Evolutionary conservation across 169 alveolate species (phyloP), one percentile per base, ranked within the genome.

Genomic region (Plasmodium ovale): DNA sequence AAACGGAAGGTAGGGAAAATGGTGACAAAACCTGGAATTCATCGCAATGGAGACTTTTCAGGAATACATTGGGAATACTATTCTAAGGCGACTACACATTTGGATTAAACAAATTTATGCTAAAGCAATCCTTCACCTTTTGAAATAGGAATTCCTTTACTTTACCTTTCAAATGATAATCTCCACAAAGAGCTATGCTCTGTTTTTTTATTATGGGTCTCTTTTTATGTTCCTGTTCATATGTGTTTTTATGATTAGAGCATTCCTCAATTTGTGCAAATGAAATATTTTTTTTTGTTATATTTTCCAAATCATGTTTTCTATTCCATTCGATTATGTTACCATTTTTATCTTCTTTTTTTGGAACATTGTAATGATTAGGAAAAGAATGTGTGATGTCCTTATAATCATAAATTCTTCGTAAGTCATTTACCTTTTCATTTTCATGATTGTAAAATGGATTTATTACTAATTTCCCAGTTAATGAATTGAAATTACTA

Each of bases 381-480:
- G 91, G 91, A 44, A 56, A 85, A 62, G 74, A 19, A 42, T 37
- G 54, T 21, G 19, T 7, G 14, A 53, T 56, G 25, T 85, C 87
- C 19, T 70, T 56, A 58, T 85, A 85, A 37, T 85, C 74, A 69
- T 39, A 42, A 49, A 37, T 37, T 68, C 21, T 27, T 25, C 23
- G 56, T 21, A 53, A 35, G 35, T 85, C 33, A 31, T 37, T 77
- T 27, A 10, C 5, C 59, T 62, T 62, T 0, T 49, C 68, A 19
- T 42, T 19, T 39, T 74, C 47, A 14, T 47, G 19, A 68, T 35
- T 54, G 35, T 16, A 2, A 27, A 27, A 47, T 35, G 91, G 72
- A 54, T 85, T 85, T 68, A 85, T 35, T 44, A 14, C 47, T 16
- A 85, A 54, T 44, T 69, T 85, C 37, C 91, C 91, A 10, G 91